Evolutionary conservation across 768 basidiomycete genomes (phyloP).

Genomic region (Mrakia hoshinonis): DNA sequence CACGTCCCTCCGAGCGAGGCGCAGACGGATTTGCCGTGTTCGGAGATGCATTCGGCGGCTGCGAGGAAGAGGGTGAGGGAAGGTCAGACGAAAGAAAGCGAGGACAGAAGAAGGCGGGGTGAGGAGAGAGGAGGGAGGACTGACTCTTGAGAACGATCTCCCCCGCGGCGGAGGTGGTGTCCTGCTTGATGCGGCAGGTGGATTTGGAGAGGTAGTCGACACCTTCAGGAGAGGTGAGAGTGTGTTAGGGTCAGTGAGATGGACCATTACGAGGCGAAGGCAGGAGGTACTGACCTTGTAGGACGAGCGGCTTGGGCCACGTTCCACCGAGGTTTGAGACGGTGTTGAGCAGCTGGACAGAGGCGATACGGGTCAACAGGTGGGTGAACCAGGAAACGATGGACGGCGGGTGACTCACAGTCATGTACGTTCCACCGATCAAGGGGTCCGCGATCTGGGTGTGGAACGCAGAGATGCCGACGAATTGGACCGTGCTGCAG

Average conservation of each 20-base stretch:
- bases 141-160: constrained; percentile 41
- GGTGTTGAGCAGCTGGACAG: constrained; percentile 73
- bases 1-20: constrained; percentile 67
- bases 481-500: constrained; percentile 87
- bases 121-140: constrained; percentile 36
- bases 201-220: constrained; percentile 83
- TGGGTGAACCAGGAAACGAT: neutral
- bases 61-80: neutral
- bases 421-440: constrained; percentile 99
- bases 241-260: neutral
- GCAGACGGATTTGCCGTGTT: constrained; percentile 75
- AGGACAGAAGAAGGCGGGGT: neutral
- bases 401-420: constrained; percentile 48
- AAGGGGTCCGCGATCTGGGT: constrained; percentile 90
- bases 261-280: neutral
- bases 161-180: constrained; percentile 33
- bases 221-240: constrained; percentile 44
- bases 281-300: constrained; percentile 55
- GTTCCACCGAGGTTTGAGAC: constrained; percentile 95
- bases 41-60: constrained; percentile 86
- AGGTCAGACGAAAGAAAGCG: neutral
- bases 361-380: neutral
- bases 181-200: constrained; percentile 60
- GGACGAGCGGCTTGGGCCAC: constrained; percentile 86
- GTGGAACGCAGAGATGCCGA: constrained; percentile 98